Conservation (phyloP, 192 early-diverging fungal species). For the Entomortierella lignicola region DNA sequence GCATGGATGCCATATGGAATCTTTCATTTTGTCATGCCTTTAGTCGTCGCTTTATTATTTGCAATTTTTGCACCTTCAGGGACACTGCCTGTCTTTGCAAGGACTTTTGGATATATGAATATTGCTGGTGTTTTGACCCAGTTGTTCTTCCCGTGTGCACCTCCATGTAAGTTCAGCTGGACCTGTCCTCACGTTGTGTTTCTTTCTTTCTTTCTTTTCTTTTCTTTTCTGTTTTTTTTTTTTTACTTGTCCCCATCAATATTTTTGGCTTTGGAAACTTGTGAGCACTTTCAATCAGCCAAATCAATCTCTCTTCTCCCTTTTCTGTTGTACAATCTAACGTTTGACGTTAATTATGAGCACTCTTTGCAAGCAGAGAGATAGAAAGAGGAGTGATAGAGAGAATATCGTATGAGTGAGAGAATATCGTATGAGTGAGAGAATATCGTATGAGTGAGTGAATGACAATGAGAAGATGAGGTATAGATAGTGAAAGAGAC, state of each 20-base stretch:
- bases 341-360: too few species aligned
- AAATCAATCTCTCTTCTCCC: neutral
- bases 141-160: slow-evolving; percentile 69
- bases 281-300: too few species aligned
- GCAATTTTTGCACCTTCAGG: slow-evolving; percentile 61
- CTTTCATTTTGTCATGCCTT: slow-evolving; percentile 70
- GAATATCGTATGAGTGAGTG: too few species aligned
- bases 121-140: slow-evolving; percentile 75
- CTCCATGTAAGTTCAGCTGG: slow-evolving; percentile 76
- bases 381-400: neutral
- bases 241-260: neutral
- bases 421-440: too few species aligned
- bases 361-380: too few species aligned
- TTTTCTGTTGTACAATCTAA: neutral
- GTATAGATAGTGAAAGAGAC: too few species aligned
- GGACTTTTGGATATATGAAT: slow-evolving; percentile 75
- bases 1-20: slow-evolving; percentile 78
- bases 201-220: neutral
- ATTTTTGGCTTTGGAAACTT: neutral
- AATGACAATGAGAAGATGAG: too few species aligned
- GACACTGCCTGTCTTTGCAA: slow-evolving; percentile 60
- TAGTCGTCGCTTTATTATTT: slow-evolving; percentile 62
- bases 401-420: neutral
- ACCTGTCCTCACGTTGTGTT: neutral
- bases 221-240: neutral